Base-by-base conservation (phyloP, 164 flowering plant species). In the Vitis cinerea region DNA sequence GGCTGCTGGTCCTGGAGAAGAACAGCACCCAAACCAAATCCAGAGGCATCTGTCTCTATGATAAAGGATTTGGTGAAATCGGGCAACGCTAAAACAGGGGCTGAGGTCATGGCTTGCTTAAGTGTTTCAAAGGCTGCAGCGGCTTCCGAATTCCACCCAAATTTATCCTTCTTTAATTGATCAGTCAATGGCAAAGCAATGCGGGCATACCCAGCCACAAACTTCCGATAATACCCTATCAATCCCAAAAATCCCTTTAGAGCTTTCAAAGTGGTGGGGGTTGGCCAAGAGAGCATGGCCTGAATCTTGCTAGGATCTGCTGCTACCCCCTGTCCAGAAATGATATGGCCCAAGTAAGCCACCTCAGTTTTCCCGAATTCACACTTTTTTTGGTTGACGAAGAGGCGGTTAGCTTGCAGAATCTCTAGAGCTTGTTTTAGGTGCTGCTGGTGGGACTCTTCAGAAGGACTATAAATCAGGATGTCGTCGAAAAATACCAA, bases 221-320 rank as follows among this genome's bases (percentile, higher is more conserved):
- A 72, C 9, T 23, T 9, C 9, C 71, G 52, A 17, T 67, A 67
- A 48, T 67, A 67, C 3, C 63, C 53, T 4, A 59, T 65, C 13
- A 72, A 37, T 0, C 74, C 74, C 9, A 56, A 57, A 49, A 64
- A 71, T 3, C 57, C 74, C 14, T 63, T 10, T 2, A 71, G 6
- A 0, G 3, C 12, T 14, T 10, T 2, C 10, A 62, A 7, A 10
- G 8, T 62, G 2, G 19, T 62, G 8, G 64, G 64, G 2, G 0
- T 10, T 10, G 65, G 9, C 65, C 64, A 61, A 12, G 16, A 2
- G 7, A 4, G 1, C 50, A 44, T 62, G 8, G 65, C 50, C 10
- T 44, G 11, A 1, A 61, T n/a, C 15, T 61, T 61, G 7, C 4
- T 29, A 3, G 30, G 48, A 14, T 61, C 64, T 14, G 12, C 16